Evolutionary conservation across 2,329 filamentous ascomycete species (phyloP).

Genomic region (Davidsoniella neocaledoniae): DNA sequence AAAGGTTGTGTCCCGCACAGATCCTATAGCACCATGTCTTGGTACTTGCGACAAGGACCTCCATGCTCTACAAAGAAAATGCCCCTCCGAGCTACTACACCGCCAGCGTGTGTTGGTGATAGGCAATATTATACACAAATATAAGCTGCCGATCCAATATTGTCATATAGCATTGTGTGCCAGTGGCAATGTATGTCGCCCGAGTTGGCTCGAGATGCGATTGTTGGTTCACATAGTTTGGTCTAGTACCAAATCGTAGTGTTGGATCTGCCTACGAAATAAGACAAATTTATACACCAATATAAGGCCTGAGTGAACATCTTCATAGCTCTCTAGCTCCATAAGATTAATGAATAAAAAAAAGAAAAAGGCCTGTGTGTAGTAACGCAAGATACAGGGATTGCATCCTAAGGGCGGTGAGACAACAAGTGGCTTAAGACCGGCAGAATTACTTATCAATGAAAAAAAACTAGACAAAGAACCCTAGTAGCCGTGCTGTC

Average conservation of each 20-base stretch:
- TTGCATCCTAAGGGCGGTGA: background rate
- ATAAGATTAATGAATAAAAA: too few relatives aligned
- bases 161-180: background rate
- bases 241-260: too few relatives aligned
- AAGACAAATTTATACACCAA: too few relatives aligned
- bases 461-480: background rate
- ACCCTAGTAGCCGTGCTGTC: background rate
- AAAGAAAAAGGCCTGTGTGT: too few relatives aligned
- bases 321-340: too few relatives aligned
- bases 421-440: background rate
- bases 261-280: too few relatives aligned
- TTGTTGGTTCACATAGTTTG: too few relatives aligned
- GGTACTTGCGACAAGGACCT: slow-evolving; percentile 1
- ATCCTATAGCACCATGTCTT: slow-evolving; percentile 1
- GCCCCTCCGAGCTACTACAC: background rate
- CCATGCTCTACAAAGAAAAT: background rate
- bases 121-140: background rate
- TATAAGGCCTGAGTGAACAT: too few relatives aligned
- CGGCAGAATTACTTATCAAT: background rate
- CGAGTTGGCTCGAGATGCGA: background rate
- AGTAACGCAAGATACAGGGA: too few relatives aligned
- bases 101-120: background rate
- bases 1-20: too few relatives aligned
- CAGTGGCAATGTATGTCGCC: background rate
- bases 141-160: background rate